Evolutionary conservation across 495 filamentous ascomycete genomes (phyloP).

Genomic region (Halenospora varia): DNA sequence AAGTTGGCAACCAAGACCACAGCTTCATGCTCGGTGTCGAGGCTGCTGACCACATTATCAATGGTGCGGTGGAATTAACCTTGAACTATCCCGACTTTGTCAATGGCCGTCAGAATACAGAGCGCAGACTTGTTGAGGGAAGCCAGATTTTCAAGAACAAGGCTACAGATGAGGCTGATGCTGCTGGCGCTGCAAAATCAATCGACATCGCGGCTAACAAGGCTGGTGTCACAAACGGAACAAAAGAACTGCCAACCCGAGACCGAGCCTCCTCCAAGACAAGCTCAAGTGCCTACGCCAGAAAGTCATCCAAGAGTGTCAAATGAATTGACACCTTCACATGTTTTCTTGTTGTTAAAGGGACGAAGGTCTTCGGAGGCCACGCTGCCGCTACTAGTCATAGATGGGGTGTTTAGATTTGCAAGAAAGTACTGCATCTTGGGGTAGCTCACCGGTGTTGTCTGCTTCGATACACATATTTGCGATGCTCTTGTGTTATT

Average conservation of each 20-base stretch:
- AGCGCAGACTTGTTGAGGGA: constrained; percentile 81
- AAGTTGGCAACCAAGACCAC: constrained; percentile 94
- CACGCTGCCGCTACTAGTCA: not conserved
- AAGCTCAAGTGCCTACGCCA: constrained; percentile 25
- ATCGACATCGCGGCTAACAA: constrained; percentile 18
- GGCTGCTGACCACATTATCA: constrained; percentile 92
- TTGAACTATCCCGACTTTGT: constrained; percentile 99
- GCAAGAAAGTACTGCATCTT: not conserved
- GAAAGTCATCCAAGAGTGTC: constrained; percentile 31
- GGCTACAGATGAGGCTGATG: constrained; percentile 23
- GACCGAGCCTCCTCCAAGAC: constrained; percentile 32
- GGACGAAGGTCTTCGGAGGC: not conserved
- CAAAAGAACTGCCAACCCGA: constrained; percentile 33
- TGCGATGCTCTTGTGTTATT: not conserved
- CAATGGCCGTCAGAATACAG: constrained; percentile 82
- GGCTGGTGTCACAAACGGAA: constrained; percentile 16
- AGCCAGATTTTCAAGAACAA: constrained; percentile 30
- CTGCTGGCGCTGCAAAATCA: constrained; percentile 21
- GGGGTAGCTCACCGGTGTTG: not conserved
- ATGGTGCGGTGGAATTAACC: constrained; percentile 90
- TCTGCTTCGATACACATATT: not conserved
- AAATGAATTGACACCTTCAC: constrained; percentile 12
- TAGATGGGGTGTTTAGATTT: not conserved
- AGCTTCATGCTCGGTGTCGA: constrained; percentile 98
- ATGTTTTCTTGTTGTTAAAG: not conserved